Conservation (phyloP, 805 yeast genomes). For the Nakazawaea wyomingensis region DNA sequence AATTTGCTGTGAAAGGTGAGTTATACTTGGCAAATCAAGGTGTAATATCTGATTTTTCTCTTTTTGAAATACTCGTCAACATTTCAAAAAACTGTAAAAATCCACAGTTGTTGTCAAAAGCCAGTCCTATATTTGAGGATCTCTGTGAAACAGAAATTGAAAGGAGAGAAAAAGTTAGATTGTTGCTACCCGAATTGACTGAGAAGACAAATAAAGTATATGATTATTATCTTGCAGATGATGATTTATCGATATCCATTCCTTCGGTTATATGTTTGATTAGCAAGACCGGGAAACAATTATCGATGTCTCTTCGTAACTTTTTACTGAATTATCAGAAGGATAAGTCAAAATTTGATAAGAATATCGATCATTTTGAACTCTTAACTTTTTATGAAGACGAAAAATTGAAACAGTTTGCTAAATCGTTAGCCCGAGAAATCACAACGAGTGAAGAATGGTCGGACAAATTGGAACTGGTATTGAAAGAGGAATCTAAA, state of each 20-base stretch:
- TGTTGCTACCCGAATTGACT: constrained; percentile 24
- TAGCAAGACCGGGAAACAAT: constrained; percentile 23
- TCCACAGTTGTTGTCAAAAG: constrained; percentile 27
- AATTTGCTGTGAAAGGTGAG: constrained; percentile 41
- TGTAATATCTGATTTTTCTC: constrained; percentile 48
- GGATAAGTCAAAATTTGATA: constrained; percentile 8
- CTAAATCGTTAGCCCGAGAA: constrained; percentile 32
- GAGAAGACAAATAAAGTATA: constrained; percentile 24
- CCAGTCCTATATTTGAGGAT: constrained; percentile 28
- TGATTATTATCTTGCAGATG: constrained; percentile 47
- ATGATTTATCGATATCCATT: constrained; percentile 41
- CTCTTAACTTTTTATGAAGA: constrained; percentile 47
- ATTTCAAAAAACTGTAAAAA: constrained; percentile 40
- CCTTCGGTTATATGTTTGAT: constrained; percentile 45
- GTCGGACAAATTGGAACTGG: constrained; percentile 39
- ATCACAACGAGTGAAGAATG: constrained; percentile 47
- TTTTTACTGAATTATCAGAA: constrained; percentile 22
- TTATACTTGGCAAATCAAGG: constrained; percentile 45
- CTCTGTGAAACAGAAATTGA: constrained; percentile 39
- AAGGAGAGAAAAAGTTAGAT: constrained; percentile 33
- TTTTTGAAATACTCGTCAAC: constrained; percentile 41
- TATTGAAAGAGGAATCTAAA: constrained; percentile 34
- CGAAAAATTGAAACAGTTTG: constrained; percentile 39
- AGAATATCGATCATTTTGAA: constrained; percentile 29
- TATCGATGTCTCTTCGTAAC: constrained; percentile 28